These are phyloP conservation scores for Mycena haematopus DNA, from an alignment of 768 basidiomycete species.

Conservation along the genomic window DNA sequence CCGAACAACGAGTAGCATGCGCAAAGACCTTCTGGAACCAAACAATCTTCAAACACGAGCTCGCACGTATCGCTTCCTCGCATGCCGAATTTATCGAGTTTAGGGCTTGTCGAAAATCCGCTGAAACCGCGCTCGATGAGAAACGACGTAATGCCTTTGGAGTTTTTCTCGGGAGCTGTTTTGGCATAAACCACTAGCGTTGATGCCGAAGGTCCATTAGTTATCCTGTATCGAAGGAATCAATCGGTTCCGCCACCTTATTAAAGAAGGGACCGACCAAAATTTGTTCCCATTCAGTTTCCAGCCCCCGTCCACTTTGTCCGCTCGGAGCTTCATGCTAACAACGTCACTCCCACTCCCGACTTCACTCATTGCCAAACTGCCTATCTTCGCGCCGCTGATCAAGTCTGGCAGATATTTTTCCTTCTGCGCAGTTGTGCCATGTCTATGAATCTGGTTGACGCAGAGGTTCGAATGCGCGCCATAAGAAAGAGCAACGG, in stretches of 20 bases:
- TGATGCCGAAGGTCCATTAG: constrained; percentile 91
- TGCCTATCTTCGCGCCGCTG: constrained; percentile 83
- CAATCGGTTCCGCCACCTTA: constrained; percentile 6
- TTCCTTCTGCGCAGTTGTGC: constrained; percentile 80
- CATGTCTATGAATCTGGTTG: constrained; percentile 86
- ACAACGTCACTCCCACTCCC: constrained; percentile 96
- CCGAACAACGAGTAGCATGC: constrained; percentile 7
- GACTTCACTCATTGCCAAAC: constrained; percentile 93
- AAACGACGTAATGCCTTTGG: constrained; percentile 92
- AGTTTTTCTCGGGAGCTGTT: constrained; percentile 75
- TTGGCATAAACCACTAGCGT: constrained; percentile 95
- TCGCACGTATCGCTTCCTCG: constrained; percentile 95
- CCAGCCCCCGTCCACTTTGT: constrained; percentile 79
- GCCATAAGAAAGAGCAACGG: constrained; percentile 90
- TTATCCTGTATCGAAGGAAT: constrained; percentile 67
- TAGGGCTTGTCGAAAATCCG: constrained; percentile 89
- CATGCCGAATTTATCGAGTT: constrained; percentile 97
- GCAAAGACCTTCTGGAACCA: constrained; percentile 80
- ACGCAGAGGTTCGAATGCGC: constrained; percentile 92
- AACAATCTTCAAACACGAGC: constrained; percentile 88
- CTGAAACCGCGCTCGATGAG: constrained; percentile 82
- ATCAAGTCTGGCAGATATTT: constrained; percentile 87
- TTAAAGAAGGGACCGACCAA: constrained; percentile 62
- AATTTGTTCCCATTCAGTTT: constrained; percentile 90
- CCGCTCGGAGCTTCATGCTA: constrained; percentile 86